These are phyloP conservation scores for Stephania japonica DNA, from an alignment of 164 flowering plant genomes.

Conservation along the genomic window DNA sequence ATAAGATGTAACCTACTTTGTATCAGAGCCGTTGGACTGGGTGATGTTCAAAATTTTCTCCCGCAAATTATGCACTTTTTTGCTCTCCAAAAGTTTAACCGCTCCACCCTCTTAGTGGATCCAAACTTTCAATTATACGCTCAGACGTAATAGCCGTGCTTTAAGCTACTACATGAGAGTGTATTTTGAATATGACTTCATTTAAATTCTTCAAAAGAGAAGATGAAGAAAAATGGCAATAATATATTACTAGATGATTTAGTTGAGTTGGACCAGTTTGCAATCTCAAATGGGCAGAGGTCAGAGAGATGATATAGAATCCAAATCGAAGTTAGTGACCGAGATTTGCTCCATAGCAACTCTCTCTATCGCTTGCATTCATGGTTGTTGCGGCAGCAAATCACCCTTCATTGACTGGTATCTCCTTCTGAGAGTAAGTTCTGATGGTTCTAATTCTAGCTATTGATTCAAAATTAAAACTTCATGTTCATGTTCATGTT, in stretches of 20 bases:
- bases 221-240: neutral
- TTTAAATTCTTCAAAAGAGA: neutral
- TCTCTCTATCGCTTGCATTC: constrained; percentile 17
- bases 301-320: constrained; percentile 24
- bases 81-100: constrained; percentile 36
- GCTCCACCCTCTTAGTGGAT: constrained; percentile 36
- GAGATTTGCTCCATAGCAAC: constrained; percentile 53
- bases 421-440: constrained; percentile 61
- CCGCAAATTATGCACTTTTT: constrained; percentile 38
- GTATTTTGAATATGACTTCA: neutral
- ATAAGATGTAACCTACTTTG: neutral
- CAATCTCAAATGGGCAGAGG: constrained; percentile 23
- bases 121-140: neutral
- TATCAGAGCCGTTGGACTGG: neutral
- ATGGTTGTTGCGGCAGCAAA: constrained; percentile 6
- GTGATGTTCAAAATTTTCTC: constrained; percentile 20
- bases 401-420: constrained; percentile 75
- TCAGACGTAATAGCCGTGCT: neutral
- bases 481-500: too few relatives aligned
- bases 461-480: neutral
- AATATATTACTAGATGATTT: too few relatives aligned
- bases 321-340: constrained; percentile 43
- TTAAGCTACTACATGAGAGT: too few relatives aligned
- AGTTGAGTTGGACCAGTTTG: neutral
- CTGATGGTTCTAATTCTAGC: neutral